Percentiles rank a stretch among this genome's conserved stretches.
These are phyloP conservation scores for Astrothelium macrocarpum DNA, from an alignment of 495 filamentous ascomycete genomes.

Conservation along the genomic window DNA sequence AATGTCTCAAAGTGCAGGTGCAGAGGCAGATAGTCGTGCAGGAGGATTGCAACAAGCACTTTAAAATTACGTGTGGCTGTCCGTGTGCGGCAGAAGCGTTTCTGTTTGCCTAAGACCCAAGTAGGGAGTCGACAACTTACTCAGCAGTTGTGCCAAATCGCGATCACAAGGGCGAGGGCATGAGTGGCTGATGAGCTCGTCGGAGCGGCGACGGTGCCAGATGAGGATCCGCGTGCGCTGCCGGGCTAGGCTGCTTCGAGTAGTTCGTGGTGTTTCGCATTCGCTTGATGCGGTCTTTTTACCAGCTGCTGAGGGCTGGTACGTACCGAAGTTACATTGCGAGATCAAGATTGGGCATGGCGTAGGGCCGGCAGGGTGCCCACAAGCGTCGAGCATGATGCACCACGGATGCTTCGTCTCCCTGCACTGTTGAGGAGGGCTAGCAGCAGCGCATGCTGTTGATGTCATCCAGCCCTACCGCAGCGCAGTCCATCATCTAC, in stretches of 20 bases:
- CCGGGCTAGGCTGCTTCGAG: background rate
- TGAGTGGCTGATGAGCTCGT: background rate
- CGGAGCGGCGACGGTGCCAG: background rate
- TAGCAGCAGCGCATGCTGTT: background rate
- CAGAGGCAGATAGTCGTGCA: background rate
- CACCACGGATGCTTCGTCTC: background rate
- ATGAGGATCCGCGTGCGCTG: background rate
- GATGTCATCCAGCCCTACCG: background rate
- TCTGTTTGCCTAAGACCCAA: background rate
- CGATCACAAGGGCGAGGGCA: background rate
- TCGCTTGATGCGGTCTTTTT: background rate
- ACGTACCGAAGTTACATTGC: background rate
- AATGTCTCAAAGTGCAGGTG: background rate
- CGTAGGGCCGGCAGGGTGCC: background rate
- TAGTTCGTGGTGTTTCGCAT: background rate
- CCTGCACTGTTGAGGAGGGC: background rate
- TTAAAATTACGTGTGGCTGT: background rate
- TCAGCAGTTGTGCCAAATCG: background rate
- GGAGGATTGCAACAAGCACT: background rate
- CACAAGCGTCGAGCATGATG: background rate
- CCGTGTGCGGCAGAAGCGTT: background rate
- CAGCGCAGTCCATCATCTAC: background rate
- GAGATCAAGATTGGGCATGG: background rate
- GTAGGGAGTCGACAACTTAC: background rate
- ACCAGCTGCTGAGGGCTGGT: background rate